phyloP scores from a whole-genome alignment of 306 rosid genomes.

The Begonia peltatifolia region DNA sequence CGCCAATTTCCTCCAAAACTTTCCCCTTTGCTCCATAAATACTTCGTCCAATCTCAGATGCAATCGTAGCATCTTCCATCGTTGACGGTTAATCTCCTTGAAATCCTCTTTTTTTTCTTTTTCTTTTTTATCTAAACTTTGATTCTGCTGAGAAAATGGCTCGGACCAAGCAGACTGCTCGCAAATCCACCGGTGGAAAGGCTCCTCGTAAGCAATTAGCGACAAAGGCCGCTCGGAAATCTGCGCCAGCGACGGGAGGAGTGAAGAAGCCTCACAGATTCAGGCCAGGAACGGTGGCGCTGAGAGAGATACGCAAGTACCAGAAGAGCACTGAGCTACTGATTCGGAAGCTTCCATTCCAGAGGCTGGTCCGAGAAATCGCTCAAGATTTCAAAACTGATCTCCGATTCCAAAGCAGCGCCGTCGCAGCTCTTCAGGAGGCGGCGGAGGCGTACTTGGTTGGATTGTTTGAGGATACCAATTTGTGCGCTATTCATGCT shows the following conservation, averaged over 20 bases:
- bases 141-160: slow-evolving; percentile 3
- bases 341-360: slow-evolving; percentile 19
- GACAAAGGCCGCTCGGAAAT: slow-evolving; percentile 19
- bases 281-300: slow-evolving; percentile 16
- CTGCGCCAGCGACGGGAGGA: slow-evolving; percentile 14
- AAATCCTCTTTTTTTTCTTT: neutral
- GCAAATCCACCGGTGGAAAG: slow-evolving; percentile 17
- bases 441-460: slow-evolving; percentile 20
- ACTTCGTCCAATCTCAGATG: too few species aligned
- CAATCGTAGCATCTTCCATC: neutral
- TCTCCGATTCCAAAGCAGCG: slow-evolving; percentile 20
- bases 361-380: slow-evolving; percentile 18
- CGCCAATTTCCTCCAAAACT: neutral
- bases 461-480: neutral
- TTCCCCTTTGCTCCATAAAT: too few species aligned
- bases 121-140: neutral
- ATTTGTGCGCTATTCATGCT: neutral
- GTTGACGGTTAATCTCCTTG: neutral
- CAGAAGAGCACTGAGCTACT: slow-evolving; percentile 18
- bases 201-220: slow-evolving; percentile 20
- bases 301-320: slow-evolving; percentile 18
- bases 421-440: slow-evolving; percentile 22
- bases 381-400: slow-evolving; percentile 4
- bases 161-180: slow-evolving; percentile 15
- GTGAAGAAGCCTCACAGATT: slow-evolving; percentile 19